A percentile compares a stretch with the other conserved stretches of the same genome.
Evolutionary conservation across 768 basidiomycete genomes (phyloP).

Genomic region (Clitopilus hobsonii): DNA sequence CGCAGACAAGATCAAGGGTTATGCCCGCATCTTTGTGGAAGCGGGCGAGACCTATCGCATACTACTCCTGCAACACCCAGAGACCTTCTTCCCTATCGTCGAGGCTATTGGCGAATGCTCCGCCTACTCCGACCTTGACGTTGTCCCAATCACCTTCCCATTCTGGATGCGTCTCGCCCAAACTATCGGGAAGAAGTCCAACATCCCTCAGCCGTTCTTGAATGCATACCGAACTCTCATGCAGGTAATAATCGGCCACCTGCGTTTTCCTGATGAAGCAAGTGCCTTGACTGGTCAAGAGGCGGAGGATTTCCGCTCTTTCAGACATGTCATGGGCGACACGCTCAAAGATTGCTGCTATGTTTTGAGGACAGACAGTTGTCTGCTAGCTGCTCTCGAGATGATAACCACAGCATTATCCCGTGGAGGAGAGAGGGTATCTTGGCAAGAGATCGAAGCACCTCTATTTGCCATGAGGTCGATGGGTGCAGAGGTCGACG

Average conservation of each 20-base stretch:
- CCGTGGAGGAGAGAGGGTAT: constrained; percentile 46
- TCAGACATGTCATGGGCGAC: constrained; percentile 98
- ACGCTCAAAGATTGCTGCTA: constrained; percentile 98
- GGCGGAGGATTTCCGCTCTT: constrained; percentile 88
- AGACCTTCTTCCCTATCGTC: constrained; percentile 92
- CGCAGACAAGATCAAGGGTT: constrained; percentile 83
- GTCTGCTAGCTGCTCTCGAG: constrained; percentile 77
- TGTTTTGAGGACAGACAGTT: constrained; percentile 83
- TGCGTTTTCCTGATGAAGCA: constrained; percentile 84
- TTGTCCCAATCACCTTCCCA: constrained; percentile 95
- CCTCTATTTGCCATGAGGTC: constrained; percentile 97
- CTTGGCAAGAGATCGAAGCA: constrained; percentile 98
- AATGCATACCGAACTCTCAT: constrained; percentile 84
- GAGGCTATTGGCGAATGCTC: constrained; percentile 93
- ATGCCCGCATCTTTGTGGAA: constrained; percentile 91
- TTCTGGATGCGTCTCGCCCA: constrained; percentile 99
- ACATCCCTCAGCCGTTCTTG: constrained; percentile 70
- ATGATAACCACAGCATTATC: constrained; percentile 73
- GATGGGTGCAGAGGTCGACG: constrained; percentile 93
- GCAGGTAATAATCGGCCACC: constrained; percentile 80
- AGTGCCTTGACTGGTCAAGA: constrained; percentile 71
- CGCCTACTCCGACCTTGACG: constrained; percentile 88
- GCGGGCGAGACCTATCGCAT: constrained; percentile 95
- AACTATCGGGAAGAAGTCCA: constrained; percentile 71
- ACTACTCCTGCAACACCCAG: constrained; percentile 83